Conservation (phyloP, 2,329 filamentous ascomycete species). For the Aschersonia sp. region DNA sequence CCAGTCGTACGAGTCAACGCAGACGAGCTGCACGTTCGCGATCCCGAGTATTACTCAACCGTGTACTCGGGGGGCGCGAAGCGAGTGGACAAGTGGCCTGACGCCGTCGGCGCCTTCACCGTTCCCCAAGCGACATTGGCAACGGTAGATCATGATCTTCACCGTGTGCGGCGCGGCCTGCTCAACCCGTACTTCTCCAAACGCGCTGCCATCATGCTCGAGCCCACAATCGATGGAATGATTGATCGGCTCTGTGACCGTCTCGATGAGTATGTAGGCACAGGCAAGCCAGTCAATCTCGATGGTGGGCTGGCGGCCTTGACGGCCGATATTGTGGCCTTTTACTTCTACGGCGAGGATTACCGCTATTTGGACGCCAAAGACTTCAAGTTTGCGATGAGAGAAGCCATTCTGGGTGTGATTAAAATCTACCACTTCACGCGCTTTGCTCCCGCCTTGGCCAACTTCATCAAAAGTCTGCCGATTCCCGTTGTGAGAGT, state of each 20-base stretch:
- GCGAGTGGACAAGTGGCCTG: constrained; percentile 2
- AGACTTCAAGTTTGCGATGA: no score
- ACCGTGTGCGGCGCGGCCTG: constrained; percentile 5
- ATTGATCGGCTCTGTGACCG: not conserved
- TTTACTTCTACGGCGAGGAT: no score
- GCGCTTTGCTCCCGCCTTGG: no score
- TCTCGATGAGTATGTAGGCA: no score
- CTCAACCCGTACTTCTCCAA: constrained; percentile 12
- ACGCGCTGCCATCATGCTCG: constrained; percentile 6
- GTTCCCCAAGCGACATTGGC: constrained; percentile 4
- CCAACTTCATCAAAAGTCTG: no score
- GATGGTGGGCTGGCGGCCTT: no score
- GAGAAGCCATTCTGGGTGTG: no score
- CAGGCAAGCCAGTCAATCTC: no score
- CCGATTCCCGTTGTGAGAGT: no score
- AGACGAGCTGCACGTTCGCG: constrained; percentile 15
- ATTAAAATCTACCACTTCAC: no score
- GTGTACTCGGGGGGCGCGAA: constrained; percentile 9
- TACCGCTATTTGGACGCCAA: no score
- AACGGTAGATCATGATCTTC: constrained; percentile 5
- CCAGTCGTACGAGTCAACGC: constrained; percentile 19
- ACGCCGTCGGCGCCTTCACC: constrained; percentile 1
- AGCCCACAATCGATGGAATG: constrained; percentile 5
- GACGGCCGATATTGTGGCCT: no score
- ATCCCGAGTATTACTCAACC: constrained; percentile 11